phyloP scores from a whole-genome alignment of 2,329 filamentous ascomycete genomes.

The Xylaria polymorpha region DNA sequence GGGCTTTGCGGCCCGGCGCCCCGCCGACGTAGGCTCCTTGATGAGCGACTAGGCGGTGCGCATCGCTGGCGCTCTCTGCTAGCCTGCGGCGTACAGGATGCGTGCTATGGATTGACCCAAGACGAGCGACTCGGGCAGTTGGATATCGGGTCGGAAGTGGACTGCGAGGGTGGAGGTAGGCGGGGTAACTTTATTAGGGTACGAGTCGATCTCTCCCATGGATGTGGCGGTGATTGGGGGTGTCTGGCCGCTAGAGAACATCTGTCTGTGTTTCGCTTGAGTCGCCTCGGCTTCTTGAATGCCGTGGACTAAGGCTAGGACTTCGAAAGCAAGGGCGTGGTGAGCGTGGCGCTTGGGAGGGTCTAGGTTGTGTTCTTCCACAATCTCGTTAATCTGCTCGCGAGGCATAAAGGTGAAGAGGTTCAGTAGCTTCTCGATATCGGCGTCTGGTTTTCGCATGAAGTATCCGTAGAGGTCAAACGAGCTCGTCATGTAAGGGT shows the following conservation, averaged over 20 bases:
- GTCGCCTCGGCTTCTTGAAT: slow-evolving; percentile 70
- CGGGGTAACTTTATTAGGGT: slow-evolving; percentile 38
- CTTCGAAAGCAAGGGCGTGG: slow-evolving; percentile 83
- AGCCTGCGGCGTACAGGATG: slow-evolving; percentile 71
- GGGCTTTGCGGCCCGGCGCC: slow-evolving; percentile 53
- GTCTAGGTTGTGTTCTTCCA: slow-evolving; percentile 74
- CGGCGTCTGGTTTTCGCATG: slow-evolving; percentile 80
- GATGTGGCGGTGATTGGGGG: slow-evolving; percentile 3
- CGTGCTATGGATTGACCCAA: slow-evolving; percentile 65
- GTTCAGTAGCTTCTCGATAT: slow-evolving; percentile 84
- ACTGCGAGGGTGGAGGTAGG: slow-evolving; percentile 60
- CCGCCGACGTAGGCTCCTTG: slow-evolving; percentile 72
- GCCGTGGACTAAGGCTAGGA: slow-evolving; percentile 84
- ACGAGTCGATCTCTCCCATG: slow-evolving; percentile 36
- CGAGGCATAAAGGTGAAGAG: slow-evolving; percentile 90
- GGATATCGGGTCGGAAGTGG: slow-evolving; percentile 61
- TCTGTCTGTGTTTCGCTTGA: slow-evolving; percentile 63
- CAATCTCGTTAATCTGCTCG: slow-evolving; percentile 71
- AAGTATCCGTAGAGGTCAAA: slow-evolving; percentile 96
- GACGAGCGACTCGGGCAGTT: slow-evolving; percentile 69
- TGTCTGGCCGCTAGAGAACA: slow-evolving; percentile 56
- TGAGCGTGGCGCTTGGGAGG: slow-evolving; percentile 82
- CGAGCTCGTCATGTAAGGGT: slow-evolving; percentile 79
- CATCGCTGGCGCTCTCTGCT: slow-evolving; percentile 66
- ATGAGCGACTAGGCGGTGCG: slow-evolving; percentile 65